Evolutionary conservation across 352 stramenopile species (phyloP), one percentile per base, ranked within the genome.

Genomic region (Phytophthora citricola): DNA sequence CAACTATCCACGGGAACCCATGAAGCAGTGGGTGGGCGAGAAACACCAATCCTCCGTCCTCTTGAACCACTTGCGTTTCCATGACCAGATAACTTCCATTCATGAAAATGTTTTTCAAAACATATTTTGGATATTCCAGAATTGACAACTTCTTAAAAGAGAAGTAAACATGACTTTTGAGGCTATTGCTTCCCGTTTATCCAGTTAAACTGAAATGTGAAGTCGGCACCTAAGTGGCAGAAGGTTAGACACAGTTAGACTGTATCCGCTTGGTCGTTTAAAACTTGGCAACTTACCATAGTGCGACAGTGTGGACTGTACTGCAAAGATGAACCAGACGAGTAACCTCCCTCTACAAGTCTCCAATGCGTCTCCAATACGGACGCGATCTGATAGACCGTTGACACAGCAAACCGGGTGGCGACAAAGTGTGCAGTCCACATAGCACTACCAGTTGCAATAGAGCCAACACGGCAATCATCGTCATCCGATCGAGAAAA

Each of bases 311-410:
- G 59, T 73, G 15, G 66, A 70, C 32, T 73, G 66, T 26, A 73
- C 60, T 2, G 53, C 66, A 39, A 73, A 73, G 17, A 73, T 55
- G 3, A 73, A 22, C 59, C 59, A 73, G 40, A 73, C 56, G 24
- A 88, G 51, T 17, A 88, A 51, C 32, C 73, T 62, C 5, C 69
- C 52, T 85, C 76, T 10, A 85, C 45, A 5, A 81, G 26, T 0
- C 54, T 15, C 15, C 56, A 67, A 6, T 80, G 72, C 1, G 57
- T 71, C 40, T 88, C 72, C 14, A 84, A 52, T 38, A 88, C 79
- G 41, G 85, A 88, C 22, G 58, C 75, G 11, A 85, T 46, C n/a
- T 80, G 74, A 17, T 76, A 75, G 8, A 87, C 52, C 2, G 67
- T 56, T 15, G 65, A 58, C 3, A 78, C 27, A 4, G 56, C 56